Base-by-base conservation (phyloP, 2,329 filamentous ascomycete species). In the Ophiostoma novo-ulmi region DNA sequence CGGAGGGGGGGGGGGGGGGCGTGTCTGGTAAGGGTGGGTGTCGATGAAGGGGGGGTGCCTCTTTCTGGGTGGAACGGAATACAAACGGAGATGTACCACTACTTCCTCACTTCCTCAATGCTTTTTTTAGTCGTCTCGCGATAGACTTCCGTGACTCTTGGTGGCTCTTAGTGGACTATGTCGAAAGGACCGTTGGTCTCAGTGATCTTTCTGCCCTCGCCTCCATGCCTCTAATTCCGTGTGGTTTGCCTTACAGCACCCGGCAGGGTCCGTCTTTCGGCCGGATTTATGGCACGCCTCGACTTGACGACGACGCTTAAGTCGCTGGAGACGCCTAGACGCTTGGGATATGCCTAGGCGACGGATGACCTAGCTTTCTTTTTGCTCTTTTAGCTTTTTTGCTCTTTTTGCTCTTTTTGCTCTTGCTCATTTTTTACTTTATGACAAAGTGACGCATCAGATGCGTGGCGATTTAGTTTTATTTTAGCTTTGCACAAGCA, bases 271-370 rank as follows among this genome's bases (percentile, higher is more conserved):
- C 52, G 52, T 58, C 52, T 13, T 58, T 22, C 52, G 52, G 22
- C 52, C 52, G 52, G 52, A 58, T 58, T 58, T 58, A 58, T 39
- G 38, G 55, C 55, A 55, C 36, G 41, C 35, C 55, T 67, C 69
- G 31, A 58, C 64, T 11, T 64, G 65, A 41, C 69, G 31, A 31
- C 31, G 31, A 31, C 31, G 31, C 41, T 70, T 48, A 31, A 63
- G 69, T 70, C 31, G 31, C 61, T 41, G 41, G 41, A 44, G 41
- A 44, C 41, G 38, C 38, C 38, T 13, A 39, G 7, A 8, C 11
- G 38, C 7, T 11, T 39, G 11, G 0, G 38, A 39, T 39, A 8
- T 39, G 38, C 7, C 38, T 39, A 39, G 38, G 38, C 38, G 38
- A 39, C 10, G 38, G 38, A 11, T 39, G 38, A 10, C 38, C 38